phyloP scores from a whole-genome alignment of 2,329 filamentous ascomycete species.

The Fusarium ambrosium region DNA sequence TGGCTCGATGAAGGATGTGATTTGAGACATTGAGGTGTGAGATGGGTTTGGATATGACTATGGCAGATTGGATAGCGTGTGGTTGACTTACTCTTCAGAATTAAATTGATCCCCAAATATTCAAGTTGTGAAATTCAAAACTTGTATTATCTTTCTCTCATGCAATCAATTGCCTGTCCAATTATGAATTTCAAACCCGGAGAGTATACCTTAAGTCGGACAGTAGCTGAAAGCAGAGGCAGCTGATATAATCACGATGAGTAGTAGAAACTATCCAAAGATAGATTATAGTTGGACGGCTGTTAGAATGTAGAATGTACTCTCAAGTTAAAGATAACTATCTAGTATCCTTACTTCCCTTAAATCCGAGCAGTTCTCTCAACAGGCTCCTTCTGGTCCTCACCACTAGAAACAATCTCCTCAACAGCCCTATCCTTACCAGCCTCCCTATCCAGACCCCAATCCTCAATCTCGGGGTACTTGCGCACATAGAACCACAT shows the following conservation, averaged over 20 bases:
- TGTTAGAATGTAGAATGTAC: not conserved
- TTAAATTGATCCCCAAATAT: not conserved
- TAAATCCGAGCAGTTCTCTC: slow-evolving; percentile 5
- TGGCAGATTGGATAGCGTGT: not conserved
- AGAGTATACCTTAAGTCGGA: too few relatives aligned
- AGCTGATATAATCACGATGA: too few relatives aligned
- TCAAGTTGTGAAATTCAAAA: not conserved
- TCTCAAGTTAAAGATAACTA: not conserved
- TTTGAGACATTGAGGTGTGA: not conserved
- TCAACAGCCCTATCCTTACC: not conserved
- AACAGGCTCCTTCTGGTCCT: not conserved
- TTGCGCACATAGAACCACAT: slow-evolving; percentile 37
- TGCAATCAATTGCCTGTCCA: not conserved
- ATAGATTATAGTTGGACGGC: too few relatives aligned
- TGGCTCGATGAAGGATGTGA: not conserved
- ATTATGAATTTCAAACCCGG: not conserved
- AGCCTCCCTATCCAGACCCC: slow-evolving; percentile 30
- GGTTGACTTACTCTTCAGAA: not conserved
- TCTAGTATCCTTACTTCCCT: not conserved
- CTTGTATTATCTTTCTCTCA: not conserved
- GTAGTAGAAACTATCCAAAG: too few relatives aligned
- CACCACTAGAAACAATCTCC: not conserved
- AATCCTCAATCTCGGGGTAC: slow-evolving; percentile 24
- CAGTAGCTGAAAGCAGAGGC: too few relatives aligned
- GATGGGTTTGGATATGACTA: not conserved